Conservation (phyloP, 805 yeast species). For the Starmerella tilneyi region DNA sequence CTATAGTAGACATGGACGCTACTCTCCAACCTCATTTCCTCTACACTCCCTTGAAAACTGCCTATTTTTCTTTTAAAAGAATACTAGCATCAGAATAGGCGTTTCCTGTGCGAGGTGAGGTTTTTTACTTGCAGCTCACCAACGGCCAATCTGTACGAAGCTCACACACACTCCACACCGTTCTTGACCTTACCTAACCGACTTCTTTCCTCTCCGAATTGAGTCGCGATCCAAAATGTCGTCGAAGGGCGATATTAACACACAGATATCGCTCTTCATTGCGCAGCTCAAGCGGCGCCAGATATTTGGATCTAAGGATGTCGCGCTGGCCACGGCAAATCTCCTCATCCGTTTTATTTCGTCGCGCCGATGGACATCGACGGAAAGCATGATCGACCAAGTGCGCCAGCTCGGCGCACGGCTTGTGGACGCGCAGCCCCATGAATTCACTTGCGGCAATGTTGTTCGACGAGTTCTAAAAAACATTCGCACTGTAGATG, state of each 20-base stretch:
- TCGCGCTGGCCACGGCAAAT: constrained; percentile 82
- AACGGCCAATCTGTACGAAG: neutral
- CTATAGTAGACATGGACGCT: too few species aligned
- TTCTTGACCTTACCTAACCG: constrained; percentile 1
- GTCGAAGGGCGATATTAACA: constrained; percentile 28
- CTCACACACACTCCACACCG: neutral
- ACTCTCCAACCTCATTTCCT: too few species aligned
- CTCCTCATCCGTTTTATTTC: constrained; percentile 79
- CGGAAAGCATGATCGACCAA: constrained; percentile 59
- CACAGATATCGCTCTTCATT: constrained; percentile 28
- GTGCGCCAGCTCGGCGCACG: constrained; percentile 64
- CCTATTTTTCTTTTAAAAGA: too few species aligned
- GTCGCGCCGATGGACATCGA: constrained; percentile 74
- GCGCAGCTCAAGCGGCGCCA: constrained; percentile 67
- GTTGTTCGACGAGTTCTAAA: constrained; percentile 83
- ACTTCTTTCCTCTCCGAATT: neutral
- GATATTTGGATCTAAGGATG: constrained; percentile 64
- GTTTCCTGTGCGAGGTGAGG: too few species aligned
- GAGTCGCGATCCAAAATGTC: constrained; percentile 20
- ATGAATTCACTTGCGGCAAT: constrained; percentile 82
- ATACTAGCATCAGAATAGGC: too few species aligned
- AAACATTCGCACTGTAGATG: constrained; percentile 75
- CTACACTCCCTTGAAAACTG: too few species aligned
- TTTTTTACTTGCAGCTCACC: too few species aligned
- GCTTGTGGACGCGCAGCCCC: constrained; percentile 68